phyloP scores from a whole-genome alignment of 768 basidiomycete species.

The Macrolepiota dolichaula region DNA sequence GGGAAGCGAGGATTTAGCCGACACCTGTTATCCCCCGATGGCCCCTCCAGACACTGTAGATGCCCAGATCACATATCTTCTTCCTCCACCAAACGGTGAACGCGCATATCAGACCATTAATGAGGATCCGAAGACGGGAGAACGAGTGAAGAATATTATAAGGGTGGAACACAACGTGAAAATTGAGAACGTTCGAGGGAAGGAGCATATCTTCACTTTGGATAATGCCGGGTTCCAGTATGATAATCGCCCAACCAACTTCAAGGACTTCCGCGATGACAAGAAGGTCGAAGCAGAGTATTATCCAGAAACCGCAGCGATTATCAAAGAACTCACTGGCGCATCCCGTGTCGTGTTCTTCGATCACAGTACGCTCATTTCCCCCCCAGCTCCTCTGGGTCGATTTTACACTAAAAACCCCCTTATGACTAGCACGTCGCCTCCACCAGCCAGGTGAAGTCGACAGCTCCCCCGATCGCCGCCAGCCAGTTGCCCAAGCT shows the following conservation, averaged over 20 bases:
- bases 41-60: constrained; percentile 2
- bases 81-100: constrained; percentile 22
- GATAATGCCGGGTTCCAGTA: constrained; percentile 53
- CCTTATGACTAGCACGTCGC: constrained; percentile 37
- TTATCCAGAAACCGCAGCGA: constrained; percentile 53
- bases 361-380: constrained; percentile 48
- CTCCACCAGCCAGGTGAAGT: constrained; percentile 34
- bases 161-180: constrained; percentile 23
- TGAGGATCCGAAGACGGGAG: constrained; percentile 18
- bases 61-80: constrained; percentile 9
- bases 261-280: constrained; percentile 35
- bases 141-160: constrained; percentile 19
- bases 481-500: constrained; percentile 42
- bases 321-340: constrained; percentile 55
- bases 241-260: constrained; percentile 30
- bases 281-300: constrained; percentile 48
- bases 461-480: constrained; percentile 32
- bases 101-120: constrained; percentile 24
- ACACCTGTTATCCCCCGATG: not conserved
- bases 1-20: not conserved
- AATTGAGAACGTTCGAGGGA: constrained; percentile 53
- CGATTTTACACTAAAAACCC: not conserved
- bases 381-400: not conserved
- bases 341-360: constrained; percentile 57
- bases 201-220: constrained; percentile 38